A percentile compares a stretch with the other conserved stretches of the same genome.
Conservation (phyloP, 2,329 filamentous ascomycete genomes). For the Fusarium keratoplasticum region DNA sequence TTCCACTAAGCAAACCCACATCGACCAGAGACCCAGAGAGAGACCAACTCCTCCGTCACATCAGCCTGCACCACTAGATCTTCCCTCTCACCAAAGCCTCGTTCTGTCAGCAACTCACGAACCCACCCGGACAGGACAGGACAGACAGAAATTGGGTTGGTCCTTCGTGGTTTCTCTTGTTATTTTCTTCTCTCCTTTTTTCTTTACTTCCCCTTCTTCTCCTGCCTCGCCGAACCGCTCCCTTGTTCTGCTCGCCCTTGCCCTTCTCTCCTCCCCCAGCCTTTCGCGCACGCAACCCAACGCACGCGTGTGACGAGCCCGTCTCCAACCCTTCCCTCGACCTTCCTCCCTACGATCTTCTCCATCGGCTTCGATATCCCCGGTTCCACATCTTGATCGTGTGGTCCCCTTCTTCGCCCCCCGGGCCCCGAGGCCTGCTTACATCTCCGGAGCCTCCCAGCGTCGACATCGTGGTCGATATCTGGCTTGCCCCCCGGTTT, state of each 20-base stretch:
- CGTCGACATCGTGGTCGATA: constrained; percentile 15
- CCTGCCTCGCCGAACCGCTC: constrained; percentile 11
- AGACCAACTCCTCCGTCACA: constrained; percentile 39
- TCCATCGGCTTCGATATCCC: constrained; percentile 9
- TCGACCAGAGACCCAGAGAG: constrained; percentile 19
- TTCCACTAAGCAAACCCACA: constrained; percentile 20
- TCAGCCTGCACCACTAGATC: constrained; percentile 39
- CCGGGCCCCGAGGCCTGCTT: constrained; percentile 23
- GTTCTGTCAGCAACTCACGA: constrained; percentile 27
- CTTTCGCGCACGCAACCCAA: constrained; percentile 20
- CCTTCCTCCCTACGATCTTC: constrained; percentile 16
- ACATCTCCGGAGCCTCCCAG: constrained; percentile 13
- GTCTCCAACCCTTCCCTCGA: constrained; percentile 19
- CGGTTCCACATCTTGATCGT: constrained; percentile 10
- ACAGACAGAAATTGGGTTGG: constrained; percentile 10
- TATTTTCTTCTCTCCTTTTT: constrained; percentile 8
- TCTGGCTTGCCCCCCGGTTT: neutral
- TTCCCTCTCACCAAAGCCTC: constrained; percentile 40
- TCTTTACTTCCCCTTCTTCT: neutral
- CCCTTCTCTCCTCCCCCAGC: constrained; percentile 11
- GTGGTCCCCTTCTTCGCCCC: constrained; percentile 2
- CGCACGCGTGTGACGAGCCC: neutral
- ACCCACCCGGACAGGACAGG: neutral
- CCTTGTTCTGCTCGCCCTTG: constrained; percentile 35
- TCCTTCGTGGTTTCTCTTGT: neutral